Evolutionary conservation across 805 yeast genomes (phyloP).

Genomic region (Suhomyces sp.): DNA sequence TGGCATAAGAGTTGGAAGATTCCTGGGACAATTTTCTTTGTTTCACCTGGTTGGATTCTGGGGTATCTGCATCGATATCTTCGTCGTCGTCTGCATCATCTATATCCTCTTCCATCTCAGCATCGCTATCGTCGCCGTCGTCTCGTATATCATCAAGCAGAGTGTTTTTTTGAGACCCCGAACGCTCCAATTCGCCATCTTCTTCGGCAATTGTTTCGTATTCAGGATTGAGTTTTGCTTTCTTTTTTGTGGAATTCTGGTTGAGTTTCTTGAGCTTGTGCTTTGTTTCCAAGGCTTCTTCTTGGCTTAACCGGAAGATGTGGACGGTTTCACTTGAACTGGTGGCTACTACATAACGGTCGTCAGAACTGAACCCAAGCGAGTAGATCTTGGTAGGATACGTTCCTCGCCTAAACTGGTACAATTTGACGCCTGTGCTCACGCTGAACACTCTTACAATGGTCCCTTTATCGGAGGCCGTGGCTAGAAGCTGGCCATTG

Average conservation of each 20-base stretch:
- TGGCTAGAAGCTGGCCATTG: slow-evolving; percentile 79
- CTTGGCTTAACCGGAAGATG: slow-evolving; percentile 70
- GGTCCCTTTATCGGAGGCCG: slow-evolving; percentile 89
- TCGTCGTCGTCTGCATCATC: slow-evolving; percentile 22
- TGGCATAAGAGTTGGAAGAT: slow-evolving; percentile 31
- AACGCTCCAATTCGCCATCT: slow-evolving; percentile 12
- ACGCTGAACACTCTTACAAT: slow-evolving; percentile 79
- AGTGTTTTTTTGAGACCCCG: slow-evolving; percentile 15
- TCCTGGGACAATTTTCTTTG: slow-evolving; percentile 40
- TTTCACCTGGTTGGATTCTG: slow-evolving; percentile 17
- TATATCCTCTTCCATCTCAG: slow-evolving; percentile 11
- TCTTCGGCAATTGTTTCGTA: slow-evolving; percentile 31
- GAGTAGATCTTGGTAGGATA: slow-evolving; percentile 80
- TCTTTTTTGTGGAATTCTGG: slow-evolving; percentile 7
- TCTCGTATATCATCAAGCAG: slow-evolving; percentile 12
- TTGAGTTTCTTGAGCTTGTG: slow-evolving; percentile 26
- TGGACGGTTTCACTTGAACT: slow-evolving; percentile 92
- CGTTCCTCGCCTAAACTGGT: slow-evolving; percentile 80
- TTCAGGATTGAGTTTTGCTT: slow-evolving; percentile 9
- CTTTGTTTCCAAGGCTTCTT: slow-evolving; percentile 39
- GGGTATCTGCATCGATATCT: slow-evolving; percentile 23
- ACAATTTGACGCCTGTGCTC: slow-evolving; percentile 56
- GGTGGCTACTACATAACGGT: slow-evolving; percentile 72
- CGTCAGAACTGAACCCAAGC: slow-evolving; percentile 68
- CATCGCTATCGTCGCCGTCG: slow-evolving; percentile 15